Evolutionary conservation across 2,329 filamentous ascomycete species (phyloP).

Genomic region (Monilinia fructigena): DNA sequence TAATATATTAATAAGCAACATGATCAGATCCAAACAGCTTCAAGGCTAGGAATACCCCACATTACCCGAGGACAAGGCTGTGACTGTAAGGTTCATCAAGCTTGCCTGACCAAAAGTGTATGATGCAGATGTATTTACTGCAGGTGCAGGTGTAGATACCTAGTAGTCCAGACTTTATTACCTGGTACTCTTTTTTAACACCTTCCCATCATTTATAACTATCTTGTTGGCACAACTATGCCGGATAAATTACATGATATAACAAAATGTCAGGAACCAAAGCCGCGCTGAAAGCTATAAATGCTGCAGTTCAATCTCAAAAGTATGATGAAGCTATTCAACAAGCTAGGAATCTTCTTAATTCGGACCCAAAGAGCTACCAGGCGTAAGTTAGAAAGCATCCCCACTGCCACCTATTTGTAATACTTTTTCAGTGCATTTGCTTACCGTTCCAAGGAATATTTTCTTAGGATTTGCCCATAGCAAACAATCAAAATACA

Average conservation of each 20-base stretch:
- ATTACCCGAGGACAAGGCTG: constrained; percentile 11
- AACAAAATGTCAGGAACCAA: constrained; percentile 50
- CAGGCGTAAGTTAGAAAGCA: constrained; percentile 60
- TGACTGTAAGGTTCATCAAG: background rate
- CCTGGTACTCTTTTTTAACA: background rate
- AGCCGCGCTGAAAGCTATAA: constrained; percentile 76
- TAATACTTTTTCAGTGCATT: background rate
- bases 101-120: constrained; percentile 1
- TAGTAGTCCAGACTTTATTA: background rate
- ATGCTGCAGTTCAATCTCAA: constrained; percentile 71
- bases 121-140: background rate
- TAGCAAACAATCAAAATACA: constrained; percentile 70
- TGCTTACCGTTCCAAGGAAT: constrained; percentile 49
- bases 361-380: constrained; percentile 74
- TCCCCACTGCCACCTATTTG: background rate
- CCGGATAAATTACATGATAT: constrained; percentile 13
- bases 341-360: constrained; percentile 67
- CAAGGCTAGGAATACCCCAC: background rate
- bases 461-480: constrained; percentile 85
- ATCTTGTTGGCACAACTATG: constrained; percentile 25
- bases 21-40: background rate
- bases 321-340: constrained; percentile 75
- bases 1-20: background rate
- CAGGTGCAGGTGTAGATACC: background rate
- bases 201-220: background rate